Percentiles rank a stretch among this genome's conserved stretches.
Evolutionary conservation across 805 yeast genomes (phyloP).

Genomic region (Ogataea methylovora): DNA sequence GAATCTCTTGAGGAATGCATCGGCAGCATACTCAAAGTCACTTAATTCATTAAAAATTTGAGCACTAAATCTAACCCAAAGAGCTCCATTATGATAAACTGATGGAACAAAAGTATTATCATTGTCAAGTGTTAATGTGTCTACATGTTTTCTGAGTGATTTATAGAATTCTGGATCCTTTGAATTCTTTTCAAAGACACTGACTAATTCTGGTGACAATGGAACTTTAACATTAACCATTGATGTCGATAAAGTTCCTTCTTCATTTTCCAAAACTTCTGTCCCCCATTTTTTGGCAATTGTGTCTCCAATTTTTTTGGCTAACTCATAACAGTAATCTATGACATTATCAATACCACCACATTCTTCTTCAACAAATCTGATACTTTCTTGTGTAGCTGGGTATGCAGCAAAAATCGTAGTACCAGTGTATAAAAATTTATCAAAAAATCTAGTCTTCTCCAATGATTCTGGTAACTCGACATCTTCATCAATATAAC

Average conservation of each 20-base stretch:
- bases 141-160: conserved; percentile 11
- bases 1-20: neutral
- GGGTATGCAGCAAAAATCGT: conserved; percentile 34
- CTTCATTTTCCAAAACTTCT: conserved; percentile 27
- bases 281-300: conserved; percentile 35
- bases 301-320: conserved; percentile 32
- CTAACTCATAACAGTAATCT: conserved; percentile 39
- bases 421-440: conserved; percentile 47
- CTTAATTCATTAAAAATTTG: conserved; percentile 50
- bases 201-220: conserved; percentile 3
- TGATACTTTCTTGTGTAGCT: conserved; percentile 39
- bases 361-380: conserved; percentile 44
- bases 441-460: conserved; percentile 28
- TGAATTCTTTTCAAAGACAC: conserved; percentile 2
- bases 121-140: conserved; percentile 16
- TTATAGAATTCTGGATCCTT: conserved; percentile 3
- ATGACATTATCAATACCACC: conserved; percentile 53
- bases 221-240: conserved; percentile 40
- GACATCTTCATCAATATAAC: conserved; percentile 29
- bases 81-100: conserved; percentile 29
- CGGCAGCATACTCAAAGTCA: conserved; percentile 29
- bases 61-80: conserved; percentile 48
- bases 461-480: conserved; percentile 11
- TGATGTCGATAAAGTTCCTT: conserved; percentile 28
- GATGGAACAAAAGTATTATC: conserved; percentile 44